A percentile compares a stretch with the other conserved stretches of the same genome.
Conservation (phyloP, 2,329 filamentous ascomycete species). For the Colletotrichum somersetense region DNA sequence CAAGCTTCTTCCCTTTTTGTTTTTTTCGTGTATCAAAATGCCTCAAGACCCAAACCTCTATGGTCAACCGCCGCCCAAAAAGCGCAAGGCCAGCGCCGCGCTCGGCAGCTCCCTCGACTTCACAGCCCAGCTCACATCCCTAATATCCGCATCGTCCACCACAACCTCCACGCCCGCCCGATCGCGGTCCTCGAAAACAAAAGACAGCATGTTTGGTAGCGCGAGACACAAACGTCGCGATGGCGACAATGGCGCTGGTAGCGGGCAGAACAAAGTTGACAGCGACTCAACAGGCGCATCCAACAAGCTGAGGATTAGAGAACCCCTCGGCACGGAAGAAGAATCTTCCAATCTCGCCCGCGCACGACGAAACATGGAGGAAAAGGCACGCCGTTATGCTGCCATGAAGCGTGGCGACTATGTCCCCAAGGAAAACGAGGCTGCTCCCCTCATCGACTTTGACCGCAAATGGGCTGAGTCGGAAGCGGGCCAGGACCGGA, state of each 20-base stretch:
- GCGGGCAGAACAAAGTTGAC: conserved; percentile 67
- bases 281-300: conserved; percentile 51
- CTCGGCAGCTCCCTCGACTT: conserved; percentile 85
- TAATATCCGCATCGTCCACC: conserved; percentile 69
- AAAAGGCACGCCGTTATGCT: conserved; percentile 89
- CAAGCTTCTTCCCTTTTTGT: neutral
- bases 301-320: conserved; percentile 64
- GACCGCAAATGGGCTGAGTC: conserved; percentile 93
- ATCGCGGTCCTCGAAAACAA: conserved; percentile 66
- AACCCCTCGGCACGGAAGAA: conserved; percentile 67
- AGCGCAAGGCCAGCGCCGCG: conserved; percentile 75
- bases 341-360: conserved; percentile 77
- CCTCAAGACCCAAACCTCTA: conserved; percentile 80
- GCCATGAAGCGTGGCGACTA: conserved; percentile 93
- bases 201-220: conserved; percentile 76
- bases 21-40: conserved; percentile 54
- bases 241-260: conserved; percentile 63
- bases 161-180: conserved; percentile 60
- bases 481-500: conserved; percentile 57
- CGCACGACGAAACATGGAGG: conserved; percentile 85
- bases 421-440: conserved; percentile 73
- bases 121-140: conserved; percentile 85
- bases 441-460: conserved; percentile 86
- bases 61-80: conserved; percentile 78
- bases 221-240: conserved; percentile 55